These are phyloP conservation scores for Citeromyces nyonsensis DNA, from an alignment of 805 yeast species.

Conservation along the genomic window DNA sequence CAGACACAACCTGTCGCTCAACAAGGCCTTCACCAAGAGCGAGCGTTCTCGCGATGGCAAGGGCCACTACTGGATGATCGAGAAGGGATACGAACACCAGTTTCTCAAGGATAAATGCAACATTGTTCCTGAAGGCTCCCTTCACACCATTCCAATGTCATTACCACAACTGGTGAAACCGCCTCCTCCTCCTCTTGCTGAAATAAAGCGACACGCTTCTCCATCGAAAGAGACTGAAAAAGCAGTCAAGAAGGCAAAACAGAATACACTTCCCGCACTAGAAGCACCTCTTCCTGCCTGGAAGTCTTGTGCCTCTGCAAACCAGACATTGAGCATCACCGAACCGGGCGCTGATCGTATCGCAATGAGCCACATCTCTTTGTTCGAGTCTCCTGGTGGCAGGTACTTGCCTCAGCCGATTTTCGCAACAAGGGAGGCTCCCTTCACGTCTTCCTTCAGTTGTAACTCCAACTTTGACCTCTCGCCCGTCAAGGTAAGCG, in stretches of 20 bases:
- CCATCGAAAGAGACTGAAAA: not conserved
- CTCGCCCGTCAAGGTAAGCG: conserved; percentile 40
- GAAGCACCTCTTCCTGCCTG: not conserved
- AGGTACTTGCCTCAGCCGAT: conserved; percentile 8
- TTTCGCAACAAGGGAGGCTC: conserved; percentile 22
- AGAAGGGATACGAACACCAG: conserved; percentile 67
- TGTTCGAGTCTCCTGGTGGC: not conserved
- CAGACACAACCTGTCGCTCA: conserved; percentile 82
- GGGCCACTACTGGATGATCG: conserved; percentile 89
- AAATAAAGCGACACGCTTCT: too few relatives aligned
- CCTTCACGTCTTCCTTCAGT: conserved; percentile 52
- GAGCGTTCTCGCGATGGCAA: conserved; percentile 84
- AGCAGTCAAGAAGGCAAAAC: not conserved
- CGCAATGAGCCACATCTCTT: conserved; percentile 2
- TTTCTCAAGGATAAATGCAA: conserved; percentile 40
- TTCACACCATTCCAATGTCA: too few relatives aligned
- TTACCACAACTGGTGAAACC: too few relatives aligned
- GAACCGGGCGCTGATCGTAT: not conserved
- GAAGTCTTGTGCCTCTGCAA: too few relatives aligned
- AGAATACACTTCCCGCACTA: conserved; percentile 1
- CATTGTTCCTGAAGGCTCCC: too few relatives aligned
- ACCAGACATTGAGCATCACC: too few relatives aligned
- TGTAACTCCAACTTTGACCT: conserved; percentile 50
- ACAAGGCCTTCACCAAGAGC: conserved; percentile 84
- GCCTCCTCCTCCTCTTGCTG: too few relatives aligned